Evolutionary conservation across 805 yeast genomes (phyloP).

Genomic region (Saccharomycopsis olivae): DNA sequence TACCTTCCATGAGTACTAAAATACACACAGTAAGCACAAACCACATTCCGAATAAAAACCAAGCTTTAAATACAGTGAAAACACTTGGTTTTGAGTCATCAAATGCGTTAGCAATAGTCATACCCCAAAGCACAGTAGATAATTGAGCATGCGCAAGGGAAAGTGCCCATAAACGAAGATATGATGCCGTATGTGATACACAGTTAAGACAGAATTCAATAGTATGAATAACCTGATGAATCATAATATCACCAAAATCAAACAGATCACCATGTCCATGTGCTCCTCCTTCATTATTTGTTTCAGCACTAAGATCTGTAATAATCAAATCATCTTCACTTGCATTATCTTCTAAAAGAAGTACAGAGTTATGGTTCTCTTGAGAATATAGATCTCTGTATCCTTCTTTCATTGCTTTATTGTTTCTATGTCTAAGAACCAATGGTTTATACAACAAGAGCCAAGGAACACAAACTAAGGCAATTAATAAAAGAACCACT

Average conservation of each 20-base stretch:
- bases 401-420: constrained; percentile 36
- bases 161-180: constrained; percentile 92
- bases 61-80: constrained; percentile 63
- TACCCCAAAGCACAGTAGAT: constrained; percentile 89
- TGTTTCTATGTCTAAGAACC: constrained; percentile 48
- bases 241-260: constrained; percentile 87
- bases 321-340: constrained; percentile 21
- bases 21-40: constrained; percentile 83
- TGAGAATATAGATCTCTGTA: constrained; percentile 39
- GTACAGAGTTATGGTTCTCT: constrained; percentile 23
- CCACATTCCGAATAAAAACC: constrained; percentile 88
- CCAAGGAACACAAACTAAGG: constrained; percentile 89
- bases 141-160: constrained; percentile 95
- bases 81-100: constrained; percentile 35
- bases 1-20: constrained; percentile 95
- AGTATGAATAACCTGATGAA: constrained; percentile 95
- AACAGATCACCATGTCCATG: constrained; percentile 45
- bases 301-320: constrained; percentile 22
- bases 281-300: constrained; percentile 38
- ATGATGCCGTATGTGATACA: constrained; percentile 98
- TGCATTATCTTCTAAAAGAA: constrained; percentile 19
- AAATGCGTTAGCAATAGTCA: constrained; percentile 84
- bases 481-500: constrained; percentile 58
- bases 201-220: constrained; percentile 95
- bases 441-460: constrained; percentile 77